phyloP scores from a whole-genome alignment of 805 yeast species.

The Wickerhamomyces mucosus region DNA sequence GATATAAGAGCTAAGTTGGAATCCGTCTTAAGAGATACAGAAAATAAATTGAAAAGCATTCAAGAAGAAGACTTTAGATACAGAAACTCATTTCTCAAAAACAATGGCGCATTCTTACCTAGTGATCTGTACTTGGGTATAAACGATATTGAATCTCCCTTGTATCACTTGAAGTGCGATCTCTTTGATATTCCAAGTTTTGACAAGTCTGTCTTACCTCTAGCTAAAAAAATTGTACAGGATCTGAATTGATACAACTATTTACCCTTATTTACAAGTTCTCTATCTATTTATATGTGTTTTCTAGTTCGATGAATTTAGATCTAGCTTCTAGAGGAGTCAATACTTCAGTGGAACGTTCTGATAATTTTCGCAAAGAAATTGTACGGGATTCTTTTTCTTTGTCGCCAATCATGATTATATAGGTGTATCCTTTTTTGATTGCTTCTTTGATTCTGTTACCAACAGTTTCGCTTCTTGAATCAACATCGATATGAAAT shows the following conservation, averaged over 20 bases:
- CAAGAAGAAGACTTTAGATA: conserved; percentile 33
- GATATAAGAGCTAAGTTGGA: conserved; percentile 31
- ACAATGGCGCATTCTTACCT: conserved; percentile 50
- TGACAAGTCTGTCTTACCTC: conserved; percentile 3
- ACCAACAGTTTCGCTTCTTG: conserved; percentile 70
- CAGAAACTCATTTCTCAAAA: conserved; percentile 33
- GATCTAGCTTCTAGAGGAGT: conserved; percentile 40
- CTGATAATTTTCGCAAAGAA: conserved; percentile 54
- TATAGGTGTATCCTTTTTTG: conserved; percentile 62
- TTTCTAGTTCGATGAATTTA: conserved; percentile 48
- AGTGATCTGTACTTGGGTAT: conserved; percentile 38
- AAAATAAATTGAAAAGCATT: conserved; percentile 27
- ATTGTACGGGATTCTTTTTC: conserved; percentile 54
- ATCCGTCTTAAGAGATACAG: conserved; percentile 31
- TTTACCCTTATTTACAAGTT: too few relatives aligned
- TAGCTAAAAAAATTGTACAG: conserved; percentile 14
- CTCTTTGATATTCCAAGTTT: conserved; percentile 4
- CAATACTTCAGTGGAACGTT: conserved; percentile 33
- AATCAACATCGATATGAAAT: conserved; percentile 70
- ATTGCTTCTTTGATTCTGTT: conserved; percentile 74
- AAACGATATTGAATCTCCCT: conserved; percentile 19
- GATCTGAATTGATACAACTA: not conserved
- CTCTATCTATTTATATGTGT: conserved; percentile 28
- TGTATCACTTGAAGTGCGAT: conserved; percentile 2
- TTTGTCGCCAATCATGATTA: conserved; percentile 80